phyloP scores from a whole-genome alignment of 1,139 yeast genomes.

The Arxiozyma slooffiae region DNA sequence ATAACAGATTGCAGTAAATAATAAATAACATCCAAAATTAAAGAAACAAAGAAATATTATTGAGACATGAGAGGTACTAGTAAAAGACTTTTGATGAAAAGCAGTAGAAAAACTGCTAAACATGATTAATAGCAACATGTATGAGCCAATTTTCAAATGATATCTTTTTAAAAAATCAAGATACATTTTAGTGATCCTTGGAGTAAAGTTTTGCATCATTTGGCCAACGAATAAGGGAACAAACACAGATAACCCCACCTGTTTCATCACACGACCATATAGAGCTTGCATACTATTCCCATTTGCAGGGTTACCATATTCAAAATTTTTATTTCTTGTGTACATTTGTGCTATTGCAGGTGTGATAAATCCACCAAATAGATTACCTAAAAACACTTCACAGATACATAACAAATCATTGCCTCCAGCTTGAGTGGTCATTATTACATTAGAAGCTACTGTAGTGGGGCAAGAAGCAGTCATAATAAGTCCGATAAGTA shows the following conservation, averaged over 20 bases:
- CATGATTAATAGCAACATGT: slow-evolving; percentile 70
- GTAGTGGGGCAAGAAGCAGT: slow-evolving; percentile 88
- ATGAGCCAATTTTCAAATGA: slow-evolving; percentile 62
- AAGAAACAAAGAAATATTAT: slow-evolving; percentile 70
- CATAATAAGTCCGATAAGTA: slow-evolving; percentile 68
- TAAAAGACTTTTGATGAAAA: slow-evolving; percentile 70
- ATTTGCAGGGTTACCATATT: slow-evolving; percentile 71
- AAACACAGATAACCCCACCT: slow-evolving; percentile 72
- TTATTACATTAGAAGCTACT: slow-evolving; percentile 79
- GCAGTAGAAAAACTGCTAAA: slow-evolving; percentile 85
- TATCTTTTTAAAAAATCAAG: slow-evolving; percentile 51
- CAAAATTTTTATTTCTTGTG: slow-evolving; percentile 45
- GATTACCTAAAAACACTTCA: slow-evolving; percentile 76
- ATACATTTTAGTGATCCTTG: slow-evolving; percentile 43
- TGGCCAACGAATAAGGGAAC: slow-evolving; percentile 87
- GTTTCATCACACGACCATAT: slow-evolving; percentile 72
- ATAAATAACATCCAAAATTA: slow-evolving; percentile 65
- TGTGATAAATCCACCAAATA: slow-evolving; percentile 76
- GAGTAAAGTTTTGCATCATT: slow-evolving; percentile 58
- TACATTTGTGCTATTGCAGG: slow-evolving; percentile 77
- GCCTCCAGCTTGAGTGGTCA: slow-evolving; percentile 80
- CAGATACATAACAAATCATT: slow-evolving; percentile 69
- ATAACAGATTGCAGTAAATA: slow-evolving; percentile 59
- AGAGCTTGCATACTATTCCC: slow-evolving; percentile 47
- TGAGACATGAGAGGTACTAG: slow-evolving; percentile 56